Evolutionary conservation across 2,329 filamentous ascomycete genomes (phyloP), one percentile per base, ranked within the genome.

Genomic region (Pestalotiopsis sp.): DNA sequence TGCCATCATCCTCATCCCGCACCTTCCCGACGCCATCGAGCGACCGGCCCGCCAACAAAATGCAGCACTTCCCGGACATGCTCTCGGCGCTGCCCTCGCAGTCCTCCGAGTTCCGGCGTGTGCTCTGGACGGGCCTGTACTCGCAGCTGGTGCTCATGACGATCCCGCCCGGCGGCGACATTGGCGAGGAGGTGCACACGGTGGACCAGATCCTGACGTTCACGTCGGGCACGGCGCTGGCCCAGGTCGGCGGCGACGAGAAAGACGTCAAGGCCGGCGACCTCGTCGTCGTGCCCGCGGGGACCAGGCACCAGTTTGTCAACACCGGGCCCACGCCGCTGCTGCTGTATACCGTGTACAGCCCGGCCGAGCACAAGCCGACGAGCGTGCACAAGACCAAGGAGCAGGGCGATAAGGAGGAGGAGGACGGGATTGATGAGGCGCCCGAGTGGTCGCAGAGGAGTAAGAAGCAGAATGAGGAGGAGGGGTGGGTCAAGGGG

Each of bases 141-240:
- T 85, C 83, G 12, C 89, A 91, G 76, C 77, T 91, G 9, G 89
- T 91, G 0, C 82, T 89, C 0, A 91, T 91, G 89, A 89, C 88
- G 58, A 83, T 91, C 0, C 89, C 89, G 0, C 86, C 89, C 0
- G 85, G 84, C 14, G 88, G 89, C 2, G 88, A 91, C 38, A 91
- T 91, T 72, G 88, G 89, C n/a, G 88, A 91, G 65, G 88, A 91
- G 78, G 70, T 78, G n/a, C 89, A 91, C 75, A 87, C 86, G 0
- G 88, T 91, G 49, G 89, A 91, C 71, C 89, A 91, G 72, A 87
- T 89, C 67, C 80, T 92, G 13, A 88, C 90, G 13, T 91, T 91
- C 77, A 91, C 88, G 0, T 86, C 84, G 5, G 89, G 89, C 13
- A 81, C 79, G 12, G 88, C 86, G 0, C 85, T 86, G 31, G 88